Base-by-base conservation (phyloP, 2,329 filamentous ascomycete genomes). In the Rasamsonia emersonii region DNA sequence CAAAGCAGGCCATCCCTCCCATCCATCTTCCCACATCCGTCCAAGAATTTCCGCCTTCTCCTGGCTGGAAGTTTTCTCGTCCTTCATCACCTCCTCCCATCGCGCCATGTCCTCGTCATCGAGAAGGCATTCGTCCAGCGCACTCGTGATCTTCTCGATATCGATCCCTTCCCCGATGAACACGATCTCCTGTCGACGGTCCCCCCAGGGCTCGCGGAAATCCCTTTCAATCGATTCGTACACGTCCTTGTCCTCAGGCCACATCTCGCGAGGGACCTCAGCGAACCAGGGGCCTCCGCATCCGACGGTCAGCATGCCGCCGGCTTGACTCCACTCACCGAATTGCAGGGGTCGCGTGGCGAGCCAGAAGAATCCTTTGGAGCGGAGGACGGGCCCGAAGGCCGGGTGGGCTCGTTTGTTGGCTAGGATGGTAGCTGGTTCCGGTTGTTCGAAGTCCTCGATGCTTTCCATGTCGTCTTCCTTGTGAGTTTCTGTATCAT, bases 151-250 rank as follows among this genome's bases (percentile, higher is more conserved):
- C 0, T 59, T 65, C 4, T 51, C 47, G 2, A 64, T 47, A 30
- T 82, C 65, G 9, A 85, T 62, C 4, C 67, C 65, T 52, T 83
- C 77, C 0, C 80, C 80, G 36, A 86, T 84, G 38, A 85, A 81
- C 3, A 85, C 80, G 5, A 85, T 51, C 51, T 85, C 80, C 49
- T 85, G 79, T 2, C 79, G 64, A 1, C 79, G 65, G 43, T 85
- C 80, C 1, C 77, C 79, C 77, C 78, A 84, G 6, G 58, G 56
- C 4, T 56, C 58, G 18, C 61, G 51, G 32, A 73, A 71, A 36
- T 74, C 68, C 18, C 68, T 59, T 31, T 58, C 50, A 24, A 73
- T 69, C 8, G 65, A 64, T 24, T 59, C 51, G 15, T 58, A 46
- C 2, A 71, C 68, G 9, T 68, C 67, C 16, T 57, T 47, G 38